phyloP scores from a whole-genome alignment of 176 grass and related monocot genomes.

The Musa beccarii region DNA sequence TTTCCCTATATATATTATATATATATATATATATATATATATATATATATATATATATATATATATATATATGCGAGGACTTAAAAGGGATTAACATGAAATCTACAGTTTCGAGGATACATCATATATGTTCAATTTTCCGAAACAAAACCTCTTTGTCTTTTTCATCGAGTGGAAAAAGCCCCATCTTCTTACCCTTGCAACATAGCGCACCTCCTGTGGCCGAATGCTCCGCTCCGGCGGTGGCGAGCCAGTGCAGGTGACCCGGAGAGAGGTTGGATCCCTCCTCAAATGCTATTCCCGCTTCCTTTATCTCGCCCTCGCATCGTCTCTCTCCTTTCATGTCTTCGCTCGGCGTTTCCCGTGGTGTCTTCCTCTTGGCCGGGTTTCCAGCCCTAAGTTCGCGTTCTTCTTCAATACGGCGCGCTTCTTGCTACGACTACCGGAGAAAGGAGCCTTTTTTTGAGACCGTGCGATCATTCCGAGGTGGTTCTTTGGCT shows the following conservation, averaged over 20 bases:
- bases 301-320: background rate
- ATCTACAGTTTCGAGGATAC: too few species aligned
- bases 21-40: too few species aligned
- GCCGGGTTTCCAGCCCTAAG: constrained; percentile 6
- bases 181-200: background rate
- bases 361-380: background rate
- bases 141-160: too few species aligned
- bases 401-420: background rate
- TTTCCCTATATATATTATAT: too few species aligned
- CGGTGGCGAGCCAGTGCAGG: background rate
- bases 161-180: too few species aligned
- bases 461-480: background rate
- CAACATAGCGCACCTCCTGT: background rate
- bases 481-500: background rate
- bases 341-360: constrained; percentile 7
- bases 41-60: too few species aligned
- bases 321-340: background rate
- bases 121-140: too few species aligned
- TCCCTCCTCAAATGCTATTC: constrained; percentile 4
- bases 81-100: too few species aligned
- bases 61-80: too few species aligned
- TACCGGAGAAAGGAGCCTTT: constrained; percentile 2
- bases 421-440: constrained; percentile 2
- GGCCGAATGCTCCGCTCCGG: background rate
- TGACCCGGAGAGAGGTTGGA: background rate